A percentile compares a stretch with the other conserved stretches of the same genome.
phyloP scores from a whole-genome alignment of 2,329 filamentous ascomycete genomes.

The Didymella segeticola region DNA sequence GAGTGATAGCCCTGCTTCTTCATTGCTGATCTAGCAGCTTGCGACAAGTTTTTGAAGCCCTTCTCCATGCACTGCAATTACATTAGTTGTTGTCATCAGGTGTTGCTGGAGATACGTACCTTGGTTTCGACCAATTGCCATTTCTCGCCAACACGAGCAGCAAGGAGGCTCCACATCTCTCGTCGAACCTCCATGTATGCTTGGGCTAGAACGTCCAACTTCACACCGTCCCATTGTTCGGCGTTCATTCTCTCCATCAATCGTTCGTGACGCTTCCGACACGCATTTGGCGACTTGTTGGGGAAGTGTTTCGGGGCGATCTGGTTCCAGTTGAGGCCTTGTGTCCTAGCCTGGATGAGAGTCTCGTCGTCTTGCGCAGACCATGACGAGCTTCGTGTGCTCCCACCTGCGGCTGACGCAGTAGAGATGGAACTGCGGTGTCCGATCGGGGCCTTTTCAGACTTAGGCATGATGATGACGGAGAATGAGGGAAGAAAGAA shows the following conservation, averaged over 20 bases:
- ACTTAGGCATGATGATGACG: constrained; percentile 56
- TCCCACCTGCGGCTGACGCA: constrained; percentile 38
- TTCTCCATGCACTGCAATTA: constrained; percentile 76
- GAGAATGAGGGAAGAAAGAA: constrained; percentile 21
- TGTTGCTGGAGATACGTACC: constrained; percentile 55
- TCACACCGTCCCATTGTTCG: constrained; percentile 79
- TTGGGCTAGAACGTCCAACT: constrained; percentile 75
- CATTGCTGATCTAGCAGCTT: constrained; percentile 69
- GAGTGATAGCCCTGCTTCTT: constrained; percentile 61
- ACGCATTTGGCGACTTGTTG: constrained; percentile 79
- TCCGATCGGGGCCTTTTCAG: constrained; percentile 43
- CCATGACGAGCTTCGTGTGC: constrained; percentile 63
- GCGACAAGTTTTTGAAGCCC: constrained; percentile 80
- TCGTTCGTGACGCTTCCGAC: constrained; percentile 86
- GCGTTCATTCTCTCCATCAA: constrained; percentile 76
- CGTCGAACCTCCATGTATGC: constrained; percentile 81
- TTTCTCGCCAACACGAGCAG: constrained; percentile 63
- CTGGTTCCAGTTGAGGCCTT: constrained; percentile 82
- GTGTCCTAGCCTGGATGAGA: constrained; percentile 73
- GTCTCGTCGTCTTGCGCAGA: constrained; percentile 75
- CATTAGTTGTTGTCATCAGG: constrained; percentile 13
- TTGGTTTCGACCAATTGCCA: constrained; percentile 79
- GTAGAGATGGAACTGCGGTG: constrained; percentile 43
- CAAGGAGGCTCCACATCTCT: constrained; percentile 81
- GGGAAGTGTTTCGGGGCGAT: constrained; percentile 81